Conservation (phyloP, 257 asterid species). For the Anisodus acutangulus region DNA sequence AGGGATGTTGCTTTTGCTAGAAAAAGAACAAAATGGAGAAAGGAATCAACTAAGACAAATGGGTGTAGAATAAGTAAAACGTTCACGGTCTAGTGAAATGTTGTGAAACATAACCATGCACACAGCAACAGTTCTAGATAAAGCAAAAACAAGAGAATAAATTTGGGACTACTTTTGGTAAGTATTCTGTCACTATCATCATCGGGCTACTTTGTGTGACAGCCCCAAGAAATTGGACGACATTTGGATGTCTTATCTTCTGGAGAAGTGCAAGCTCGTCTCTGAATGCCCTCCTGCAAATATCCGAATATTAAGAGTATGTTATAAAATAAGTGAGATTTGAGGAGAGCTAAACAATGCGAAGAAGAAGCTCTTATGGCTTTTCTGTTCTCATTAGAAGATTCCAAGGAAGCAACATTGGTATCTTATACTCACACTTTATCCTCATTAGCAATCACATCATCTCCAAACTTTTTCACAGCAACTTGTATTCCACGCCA, state of each 20-base stretch:
- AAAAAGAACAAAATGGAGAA: slow-evolving; percentile 16
- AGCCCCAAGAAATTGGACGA: slow-evolving; percentile 97
- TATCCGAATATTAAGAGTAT: slow-evolving; percentile 27
- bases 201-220: slow-evolving; percentile 96
- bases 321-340: not conserved
- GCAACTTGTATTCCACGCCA: slow-evolving; percentile 98
- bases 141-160: slow-evolving; percentile 19
- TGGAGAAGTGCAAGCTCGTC: slow-evolving; percentile 94
- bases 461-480: slow-evolving; percentile 82
- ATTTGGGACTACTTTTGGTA: slow-evolving; percentile 70
- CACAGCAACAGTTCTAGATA: not conserved
- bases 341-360: not conserved
- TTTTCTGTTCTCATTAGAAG: not conserved
- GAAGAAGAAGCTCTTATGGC: not conserved
- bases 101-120: not conserved
- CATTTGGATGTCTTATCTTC: slow-evolving; percentile 94
- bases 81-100: not conserved
- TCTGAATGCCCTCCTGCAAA: slow-evolving; percentile 74
- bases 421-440: slow-evolving; percentile 73
- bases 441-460: slow-evolving; percentile 68
- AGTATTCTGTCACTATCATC: slow-evolving; percentile 98
- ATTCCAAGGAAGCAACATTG: not conserved
- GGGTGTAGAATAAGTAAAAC: not conserved
- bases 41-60: slow-evolving; percentile 5
- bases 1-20: not conserved